A percentile compares a stretch with the other conserved stretches of the same genome.
phyloP scores from a whole-genome alignment of 1,139 yeast genomes.

The Magnusiomyces ingens region DNA sequence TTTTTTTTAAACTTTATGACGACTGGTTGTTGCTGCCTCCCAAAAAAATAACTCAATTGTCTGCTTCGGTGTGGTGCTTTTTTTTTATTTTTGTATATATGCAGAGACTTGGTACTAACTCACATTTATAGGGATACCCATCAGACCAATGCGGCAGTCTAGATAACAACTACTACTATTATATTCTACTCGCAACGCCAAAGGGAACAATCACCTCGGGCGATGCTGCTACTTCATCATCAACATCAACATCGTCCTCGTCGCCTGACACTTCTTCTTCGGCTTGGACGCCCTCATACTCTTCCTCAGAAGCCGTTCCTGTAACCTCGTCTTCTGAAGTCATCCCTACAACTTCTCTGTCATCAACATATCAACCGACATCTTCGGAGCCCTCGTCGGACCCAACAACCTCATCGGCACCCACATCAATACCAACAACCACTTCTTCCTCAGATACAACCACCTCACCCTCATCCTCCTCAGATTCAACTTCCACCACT shows the following conservation, averaged over 20 bases:
- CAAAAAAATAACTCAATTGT: no score
- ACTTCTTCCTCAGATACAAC: not conserved
- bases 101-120: no score
- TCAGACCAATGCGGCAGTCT: no score
- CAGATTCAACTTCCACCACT: not conserved
- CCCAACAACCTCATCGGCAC: not conserved
- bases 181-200: constrained; percentile 37
- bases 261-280: constrained; percentile 3
- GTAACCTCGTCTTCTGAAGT: not conserved
- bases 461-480: not conserved
- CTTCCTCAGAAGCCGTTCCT: constrained; percentile 1
- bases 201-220: constrained; percentile 24
- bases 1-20: no score
- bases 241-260: not conserved
- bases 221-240: constrained; percentile 3
- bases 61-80: no score
- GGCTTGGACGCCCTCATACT: no score
- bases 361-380: not conserved
- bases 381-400: not conserved
- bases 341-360: not conserved
- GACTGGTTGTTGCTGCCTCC: no score
- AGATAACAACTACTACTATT: constrained; percentile 39
- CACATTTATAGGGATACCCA: no score
- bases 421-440: no score
- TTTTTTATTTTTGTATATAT: no score